Evolutionary conservation across 2,329 filamentous ascomycete genomes (phyloP), one percentile per base, ranked within the genome.

Genomic region (Cladobotryum mycophilum): DNA sequence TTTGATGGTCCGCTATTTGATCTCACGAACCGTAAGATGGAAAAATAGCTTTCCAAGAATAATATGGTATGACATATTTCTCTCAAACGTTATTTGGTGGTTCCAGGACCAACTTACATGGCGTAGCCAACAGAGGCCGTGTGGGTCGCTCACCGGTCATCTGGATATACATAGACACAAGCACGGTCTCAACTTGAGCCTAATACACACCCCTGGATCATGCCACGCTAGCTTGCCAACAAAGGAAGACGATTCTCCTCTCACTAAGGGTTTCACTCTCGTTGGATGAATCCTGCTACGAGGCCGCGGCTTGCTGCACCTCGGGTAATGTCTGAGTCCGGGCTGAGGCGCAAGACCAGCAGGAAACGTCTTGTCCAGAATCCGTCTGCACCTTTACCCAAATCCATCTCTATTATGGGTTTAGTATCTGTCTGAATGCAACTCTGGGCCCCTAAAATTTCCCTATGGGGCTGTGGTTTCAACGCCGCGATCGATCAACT

Each of bases 111-210:
- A 8, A 30, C 25, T 30, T 30, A 30, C 36, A n/a, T 38, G 12
- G 36, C 11, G 6, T 2, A 9, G n/a, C 20, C 17, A 42, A 20
- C 40, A 18, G 15, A 22, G 40, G 5, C 15, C 22, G 40, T 42
- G 40, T 20, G 40, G 40, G 40, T 20, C 22, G 22, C 35, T 25
- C 46, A 41, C 45, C 49, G 38, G 47, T 51, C 25, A 30, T 30
- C 25, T 47, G 49, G 49, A 52, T 36, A 18, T 48, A 20, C 35
- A 45, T 40, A 48, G 50, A 30, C 25, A 48, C 45, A 41, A 36
- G 45, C 53, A 53, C 49, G 49, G 58, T 59, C 53, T 54, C 55
- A 58, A 52, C 45, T 57, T 7, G 34, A 35, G 49, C 49, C 36
- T 34, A 41, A 50, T 49, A 47, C 42, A 43, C 25, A 51, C 55